A percentile compares a stretch with the other conserved stretches of the same genome.
Evolutionary conservation across 805 yeast genomes (phyloP).

Genomic region (Wickerhamiella lipophila): DNA sequence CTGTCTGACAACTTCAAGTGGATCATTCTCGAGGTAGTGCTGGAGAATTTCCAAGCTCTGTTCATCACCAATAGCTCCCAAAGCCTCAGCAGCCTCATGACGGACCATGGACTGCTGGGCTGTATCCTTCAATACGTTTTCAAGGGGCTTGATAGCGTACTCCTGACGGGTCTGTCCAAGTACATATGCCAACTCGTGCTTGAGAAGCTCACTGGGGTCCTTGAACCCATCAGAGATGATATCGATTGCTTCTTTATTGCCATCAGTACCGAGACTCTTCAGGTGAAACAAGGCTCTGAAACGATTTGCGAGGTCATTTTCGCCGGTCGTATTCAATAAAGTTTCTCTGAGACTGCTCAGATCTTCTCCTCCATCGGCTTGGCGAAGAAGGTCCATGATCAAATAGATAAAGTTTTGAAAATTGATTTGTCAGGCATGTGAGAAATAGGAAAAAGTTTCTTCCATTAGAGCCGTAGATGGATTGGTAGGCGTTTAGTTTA

Average conservation of each 20-base stretch:
- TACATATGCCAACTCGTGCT: conserved; percentile 96
- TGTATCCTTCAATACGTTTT: conserved; percentile 51
- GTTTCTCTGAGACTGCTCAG: conserved; percentile 19
- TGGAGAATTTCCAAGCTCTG: conserved; percentile 56
- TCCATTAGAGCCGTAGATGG: not conserved
- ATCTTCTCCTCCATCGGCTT: conserved; percentile 22
- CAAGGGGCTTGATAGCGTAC: conserved; percentile 61
- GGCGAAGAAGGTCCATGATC: conserved; percentile 22
- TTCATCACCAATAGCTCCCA: conserved; percentile 85
- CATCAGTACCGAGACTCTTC: conserved; percentile 74
- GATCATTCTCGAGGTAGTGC: conserved; percentile 57
- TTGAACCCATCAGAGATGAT: conserved; percentile 75
- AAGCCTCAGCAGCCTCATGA: conserved; percentile 98
- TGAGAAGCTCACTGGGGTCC: conserved; percentile 76
- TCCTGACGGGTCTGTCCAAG: conserved; percentile 87
- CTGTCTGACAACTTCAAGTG: conserved; percentile 78
- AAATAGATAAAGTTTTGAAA: not conserved
- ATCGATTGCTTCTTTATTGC: conserved; percentile 50
- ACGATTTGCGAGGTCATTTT: conserved; percentile 65
- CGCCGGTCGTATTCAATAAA: conserved; percentile 35
- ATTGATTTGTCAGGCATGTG: not conserved
- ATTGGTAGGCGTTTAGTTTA: no score
- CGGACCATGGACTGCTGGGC: conserved; percentile 84
- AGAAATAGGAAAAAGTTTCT: not conserved
- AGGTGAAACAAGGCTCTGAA: conserved; percentile 90